Evolutionary conservation across 306 rosid species (phyloP).

Genomic region (Oxytropis ochrocephala): DNA sequence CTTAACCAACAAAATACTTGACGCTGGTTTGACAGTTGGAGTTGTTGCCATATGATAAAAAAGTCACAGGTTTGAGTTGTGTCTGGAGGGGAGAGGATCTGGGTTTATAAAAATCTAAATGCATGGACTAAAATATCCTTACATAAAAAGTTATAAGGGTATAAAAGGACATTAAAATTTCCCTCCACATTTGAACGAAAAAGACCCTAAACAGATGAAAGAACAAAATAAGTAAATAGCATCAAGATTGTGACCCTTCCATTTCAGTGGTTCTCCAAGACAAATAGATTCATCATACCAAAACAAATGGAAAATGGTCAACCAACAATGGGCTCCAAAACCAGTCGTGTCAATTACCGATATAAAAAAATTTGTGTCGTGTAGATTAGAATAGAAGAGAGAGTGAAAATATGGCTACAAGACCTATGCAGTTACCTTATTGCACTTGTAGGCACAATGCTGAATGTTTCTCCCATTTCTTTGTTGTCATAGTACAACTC

Average conservation of each 20-base stretch:
- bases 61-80: not conserved
- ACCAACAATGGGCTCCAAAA: constrained; percentile 3
- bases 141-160: not conserved
- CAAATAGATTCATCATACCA: not conserved
- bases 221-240: not conserved
- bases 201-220: not conserved
- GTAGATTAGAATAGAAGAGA: no score
- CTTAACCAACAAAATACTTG: not conserved
- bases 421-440: no score
- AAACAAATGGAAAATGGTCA: constrained; percentile 6
- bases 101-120: not conserved
- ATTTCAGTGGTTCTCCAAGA: not conserved
- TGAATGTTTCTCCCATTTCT: no score
- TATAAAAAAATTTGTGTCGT: not conserved
- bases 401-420: no score
- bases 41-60: not conserved
- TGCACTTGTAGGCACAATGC: no score
- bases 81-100: not conserved
- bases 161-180: not conserved
- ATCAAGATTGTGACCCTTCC: not conserved
- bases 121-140: not conserved
- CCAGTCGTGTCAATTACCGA: not conserved
- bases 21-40: not conserved
- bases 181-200: not conserved
- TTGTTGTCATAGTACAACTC: no score